Conservation (phyloP, 768 basidiomycete genomes). For the Leccinum incarnatum region DNA sequence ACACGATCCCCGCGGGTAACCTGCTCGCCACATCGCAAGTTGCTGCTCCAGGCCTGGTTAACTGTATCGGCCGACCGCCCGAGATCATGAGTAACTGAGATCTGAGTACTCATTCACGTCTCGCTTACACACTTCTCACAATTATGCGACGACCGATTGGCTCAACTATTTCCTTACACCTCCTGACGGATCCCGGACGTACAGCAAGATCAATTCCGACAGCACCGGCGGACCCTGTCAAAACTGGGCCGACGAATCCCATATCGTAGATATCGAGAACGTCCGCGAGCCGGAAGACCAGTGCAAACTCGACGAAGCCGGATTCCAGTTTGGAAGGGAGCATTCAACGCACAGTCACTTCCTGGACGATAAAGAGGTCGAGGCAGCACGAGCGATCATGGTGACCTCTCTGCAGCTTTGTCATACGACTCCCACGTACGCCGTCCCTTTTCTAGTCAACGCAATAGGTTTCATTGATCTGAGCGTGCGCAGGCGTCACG, state of each 20-base stretch:
- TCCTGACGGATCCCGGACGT: constrained; percentile 18
- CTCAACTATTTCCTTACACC: constrained; percentile 21
- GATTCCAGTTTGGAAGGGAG: constrained; percentile 34
- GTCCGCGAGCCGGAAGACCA: constrained; percentile 33
- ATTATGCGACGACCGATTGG: constrained; percentile 15
- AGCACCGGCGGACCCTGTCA: neutral
- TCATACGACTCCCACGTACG: no score
- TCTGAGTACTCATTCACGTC: no score
- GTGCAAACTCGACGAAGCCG: constrained; percentile 33
- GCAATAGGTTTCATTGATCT: no score
- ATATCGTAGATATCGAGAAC: constrained; percentile 28
- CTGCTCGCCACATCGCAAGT: neutral
- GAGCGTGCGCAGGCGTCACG: no score
- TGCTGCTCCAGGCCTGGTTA: no score
- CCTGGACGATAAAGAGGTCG: constrained; percentile 34
- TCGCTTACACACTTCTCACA: neutral
- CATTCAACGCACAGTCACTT: constrained; percentile 30
- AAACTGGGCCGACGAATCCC: constrained; percentile 20
- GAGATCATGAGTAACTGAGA: no score
- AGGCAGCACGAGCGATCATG: constrained; percentile 9
- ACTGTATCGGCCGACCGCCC: no score
- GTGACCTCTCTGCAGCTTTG: no score
- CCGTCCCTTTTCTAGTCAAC: no score
- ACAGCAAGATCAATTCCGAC: constrained; percentile 17
- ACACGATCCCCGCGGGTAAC: neutral